These are phyloP conservation scores for Rhizopogon roseolus DNA, from an alignment of 768 basidiomycete species.

Conservation along the genomic window DNA sequence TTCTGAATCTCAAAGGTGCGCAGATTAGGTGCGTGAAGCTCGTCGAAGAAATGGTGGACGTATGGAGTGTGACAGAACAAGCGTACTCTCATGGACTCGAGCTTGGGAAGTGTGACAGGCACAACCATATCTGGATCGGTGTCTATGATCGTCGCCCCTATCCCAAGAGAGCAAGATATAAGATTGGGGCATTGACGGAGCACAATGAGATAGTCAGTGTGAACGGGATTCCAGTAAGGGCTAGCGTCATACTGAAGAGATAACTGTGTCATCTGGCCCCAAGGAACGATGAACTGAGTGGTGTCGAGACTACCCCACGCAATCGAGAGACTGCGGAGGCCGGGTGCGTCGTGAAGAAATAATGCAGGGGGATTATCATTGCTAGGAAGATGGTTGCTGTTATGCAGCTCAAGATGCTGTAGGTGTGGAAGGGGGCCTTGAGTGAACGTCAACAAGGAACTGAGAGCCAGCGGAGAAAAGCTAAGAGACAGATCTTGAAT, in stretches of 20 bases:
- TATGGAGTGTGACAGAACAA: slow-evolving; percentile 24
- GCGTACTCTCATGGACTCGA: slow-evolving; percentile 22
- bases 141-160: slow-evolving; percentile 15
- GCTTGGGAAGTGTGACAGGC: slow-evolving; percentile 21
- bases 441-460: slow-evolving; percentile 22
- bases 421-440: slow-evolving; percentile 19
- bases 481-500: slow-evolving; percentile 15
- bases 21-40: slow-evolving; percentile 19
- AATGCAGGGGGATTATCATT: slow-evolving; percentile 21
- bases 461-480: slow-evolving; percentile 20
- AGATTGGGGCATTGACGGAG: slow-evolving; percentile 23
- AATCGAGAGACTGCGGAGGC: slow-evolving; percentile 20
- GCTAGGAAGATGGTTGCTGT: slow-evolving; percentile 17
- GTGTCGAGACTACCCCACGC: slow-evolving; percentile 26
- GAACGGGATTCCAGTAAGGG: slow-evolving; percentile 23
- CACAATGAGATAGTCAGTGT: slow-evolving; percentile 21
- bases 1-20: slow-evolving; percentile 23
- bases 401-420: slow-evolving; percentile 21
- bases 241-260: slow-evolving; percentile 24
- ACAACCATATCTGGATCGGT: slow-evolving; percentile 7
- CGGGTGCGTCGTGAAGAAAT: slow-evolving; percentile 19
- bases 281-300: slow-evolving; percentile 19
- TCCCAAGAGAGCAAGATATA: slow-evolving; percentile 20
- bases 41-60: slow-evolving; percentile 19
- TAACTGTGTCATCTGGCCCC: slow-evolving; percentile 22